Percentiles rank a stretch among this genome's conserved stretches.
Conservation (phyloP, 306 rosid species). For the Astragalus membranaceus region DNA sequence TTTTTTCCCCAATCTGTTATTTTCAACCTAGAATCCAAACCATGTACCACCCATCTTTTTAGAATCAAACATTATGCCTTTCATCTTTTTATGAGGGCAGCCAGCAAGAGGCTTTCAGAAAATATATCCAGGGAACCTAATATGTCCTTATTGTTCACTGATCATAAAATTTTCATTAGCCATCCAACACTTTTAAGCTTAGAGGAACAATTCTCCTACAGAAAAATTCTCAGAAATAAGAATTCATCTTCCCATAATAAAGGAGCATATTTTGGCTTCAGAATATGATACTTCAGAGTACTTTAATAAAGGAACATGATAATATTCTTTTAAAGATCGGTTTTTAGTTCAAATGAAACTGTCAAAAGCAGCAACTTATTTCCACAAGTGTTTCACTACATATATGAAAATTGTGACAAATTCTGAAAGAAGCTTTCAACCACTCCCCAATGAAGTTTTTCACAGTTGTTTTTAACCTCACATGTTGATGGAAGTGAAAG, state of each 20-base stretch:
- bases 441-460: background rate
- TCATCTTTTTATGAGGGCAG: background rate
- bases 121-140: background rate
- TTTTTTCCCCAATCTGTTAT: background rate
- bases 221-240: background rate
- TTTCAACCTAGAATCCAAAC: background rate
- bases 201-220: background rate
- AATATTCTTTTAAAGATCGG: background rate
- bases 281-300: background rate
- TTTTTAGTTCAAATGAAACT: background rate
- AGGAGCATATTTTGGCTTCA: background rate
- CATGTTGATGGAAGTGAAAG: background rate
- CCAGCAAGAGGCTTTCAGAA: background rate
- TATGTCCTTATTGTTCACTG: background rate
- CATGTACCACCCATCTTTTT: background rate
- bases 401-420: background rate
- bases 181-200: background rate
- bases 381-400: background rate
- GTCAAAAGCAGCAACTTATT: background rate
- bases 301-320: background rate
- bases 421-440: slow-evolving; percentile 3
- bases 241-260: background rate
- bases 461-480: background rate
- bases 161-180: background rate
- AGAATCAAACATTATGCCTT: too few relatives aligned